Evolutionary conservation across 495 filamentous ascomycete species (phyloP).

Genomic region (Tuber microsphaerosporum): DNA sequence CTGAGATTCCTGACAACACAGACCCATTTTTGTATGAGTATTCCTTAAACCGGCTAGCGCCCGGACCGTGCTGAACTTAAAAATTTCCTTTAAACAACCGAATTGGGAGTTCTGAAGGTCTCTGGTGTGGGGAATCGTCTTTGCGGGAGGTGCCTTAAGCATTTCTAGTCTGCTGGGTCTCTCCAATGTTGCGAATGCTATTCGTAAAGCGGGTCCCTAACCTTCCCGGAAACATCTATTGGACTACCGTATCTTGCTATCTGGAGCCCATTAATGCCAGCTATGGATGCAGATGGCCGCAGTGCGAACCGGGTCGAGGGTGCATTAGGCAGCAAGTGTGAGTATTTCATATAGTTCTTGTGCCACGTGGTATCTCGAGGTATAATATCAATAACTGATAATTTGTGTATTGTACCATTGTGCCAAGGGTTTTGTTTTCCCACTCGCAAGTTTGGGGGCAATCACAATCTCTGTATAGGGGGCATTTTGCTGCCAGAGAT

Average conservation of each 20-base stretch:
- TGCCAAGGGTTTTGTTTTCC: not conserved
- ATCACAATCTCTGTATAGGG: not conserved
- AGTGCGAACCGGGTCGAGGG: not conserved
- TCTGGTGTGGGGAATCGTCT: not conserved
- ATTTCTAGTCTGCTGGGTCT: not conserved
- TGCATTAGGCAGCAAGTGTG: not conserved
- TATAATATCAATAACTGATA: not conserved
- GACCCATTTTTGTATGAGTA: no score
- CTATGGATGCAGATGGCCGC: not conserved
- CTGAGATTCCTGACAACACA: no score
- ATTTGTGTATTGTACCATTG: not conserved
- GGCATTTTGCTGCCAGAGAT: not conserved
- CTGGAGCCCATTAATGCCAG: not conserved
- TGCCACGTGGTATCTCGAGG: not conserved
- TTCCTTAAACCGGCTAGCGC: no score
- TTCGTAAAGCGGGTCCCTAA: not conserved
- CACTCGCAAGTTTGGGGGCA: not conserved
- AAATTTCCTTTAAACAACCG: no score
- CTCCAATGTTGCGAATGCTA: not conserved
- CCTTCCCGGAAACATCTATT: not conserved
- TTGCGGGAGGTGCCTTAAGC: not conserved
- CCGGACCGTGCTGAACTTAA: no score
- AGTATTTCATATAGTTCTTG: not conserved
- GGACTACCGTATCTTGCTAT: no score
- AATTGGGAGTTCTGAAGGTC: no score